Conservation (phyloP, 2,329 filamentous ascomycete species). For the Curvularia verruculosa region DNA sequence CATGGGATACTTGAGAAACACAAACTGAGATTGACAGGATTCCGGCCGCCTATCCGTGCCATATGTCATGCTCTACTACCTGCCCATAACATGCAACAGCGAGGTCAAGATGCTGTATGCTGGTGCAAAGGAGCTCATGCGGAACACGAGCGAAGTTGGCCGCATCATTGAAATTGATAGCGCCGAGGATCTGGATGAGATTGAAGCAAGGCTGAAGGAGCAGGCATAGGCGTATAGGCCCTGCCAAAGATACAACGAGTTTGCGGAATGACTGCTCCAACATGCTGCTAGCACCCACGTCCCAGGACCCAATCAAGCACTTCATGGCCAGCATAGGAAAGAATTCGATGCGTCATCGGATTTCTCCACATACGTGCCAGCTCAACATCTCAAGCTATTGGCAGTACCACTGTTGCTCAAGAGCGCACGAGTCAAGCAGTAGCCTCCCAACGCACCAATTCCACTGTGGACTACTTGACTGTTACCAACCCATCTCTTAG, state of each 20-base stretch:
- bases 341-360: background rate
- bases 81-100: constrained; percentile 87
- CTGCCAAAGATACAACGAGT: background rate
- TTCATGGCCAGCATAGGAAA: background rate
- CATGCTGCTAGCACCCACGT: background rate
- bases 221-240: background rate
- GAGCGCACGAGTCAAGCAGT: background rate
- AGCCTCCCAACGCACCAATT: background rate
- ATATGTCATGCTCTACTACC: constrained; percentile 93
- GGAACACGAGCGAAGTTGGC: constrained; percentile 89
- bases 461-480: background rate
- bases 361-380: background rate
- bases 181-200: constrained; percentile 79
- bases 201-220: constrained; percentile 69
- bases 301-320: background rate
- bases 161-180: constrained; percentile 84
- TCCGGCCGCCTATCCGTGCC: constrained; percentile 86
- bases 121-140: constrained; percentile 93
- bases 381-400: background rate
- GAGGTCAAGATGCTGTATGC: constrained; percentile 93
- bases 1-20: constrained; percentile 7
- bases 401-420: background rate
- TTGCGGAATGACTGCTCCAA: background rate
- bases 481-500: too few species aligned
- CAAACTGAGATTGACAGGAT: constrained; percentile 57